Evolutionary conservation across 1,284 basidiomycete genomes (phyloP).

Genomic region (Cystobasidium pallidum): DNA sequence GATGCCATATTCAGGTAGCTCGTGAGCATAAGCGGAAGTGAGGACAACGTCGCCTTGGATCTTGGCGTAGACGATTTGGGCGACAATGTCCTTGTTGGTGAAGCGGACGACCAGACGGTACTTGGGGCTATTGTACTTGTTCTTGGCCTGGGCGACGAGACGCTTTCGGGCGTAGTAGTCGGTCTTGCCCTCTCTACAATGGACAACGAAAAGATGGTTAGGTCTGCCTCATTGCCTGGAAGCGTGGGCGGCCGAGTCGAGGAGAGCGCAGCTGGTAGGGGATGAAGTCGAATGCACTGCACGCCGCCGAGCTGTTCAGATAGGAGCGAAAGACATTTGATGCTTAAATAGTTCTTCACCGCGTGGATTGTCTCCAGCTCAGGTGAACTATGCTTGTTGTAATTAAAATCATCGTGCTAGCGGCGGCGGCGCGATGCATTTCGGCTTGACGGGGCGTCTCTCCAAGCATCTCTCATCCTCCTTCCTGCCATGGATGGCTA

Average conservation of each 20-base stretch:
- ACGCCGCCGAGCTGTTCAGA: constrained; percentile 37
- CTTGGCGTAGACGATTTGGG: constrained; percentile 94
- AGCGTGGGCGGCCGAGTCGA: not conserved
- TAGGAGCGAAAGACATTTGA: constrained; percentile 48
- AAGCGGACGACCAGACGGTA: constrained; percentile 96
- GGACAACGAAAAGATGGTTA: not conserved
- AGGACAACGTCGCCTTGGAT: constrained; percentile 96
- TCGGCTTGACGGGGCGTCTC: not conserved
- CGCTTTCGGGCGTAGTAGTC: constrained; percentile 99
- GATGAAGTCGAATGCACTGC: not conserved
- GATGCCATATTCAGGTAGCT: constrained; percentile 95
- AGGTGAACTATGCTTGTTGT: constrained; percentile 47
- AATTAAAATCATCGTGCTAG: constrained; percentile 29
- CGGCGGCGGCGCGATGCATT: constrained; percentile 3
- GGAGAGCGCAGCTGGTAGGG: not conserved
- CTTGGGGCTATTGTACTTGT: constrained; percentile 99
- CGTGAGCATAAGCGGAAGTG: constrained; percentile 81
- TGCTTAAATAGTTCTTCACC: constrained; percentile 30
- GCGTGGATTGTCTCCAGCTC: constrained; percentile 25
- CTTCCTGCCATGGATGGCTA: not conserved
- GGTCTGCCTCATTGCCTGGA: not conserved
- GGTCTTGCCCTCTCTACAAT: constrained; percentile 88
- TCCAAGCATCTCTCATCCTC: not conserved
- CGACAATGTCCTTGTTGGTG: constrained; percentile 87
- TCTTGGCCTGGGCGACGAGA: constrained; percentile 96